Conservation (phyloP, 2,329 filamentous ascomycete species). For the Ophiognomonia clavigignenti-juglandacearum region DNA sequence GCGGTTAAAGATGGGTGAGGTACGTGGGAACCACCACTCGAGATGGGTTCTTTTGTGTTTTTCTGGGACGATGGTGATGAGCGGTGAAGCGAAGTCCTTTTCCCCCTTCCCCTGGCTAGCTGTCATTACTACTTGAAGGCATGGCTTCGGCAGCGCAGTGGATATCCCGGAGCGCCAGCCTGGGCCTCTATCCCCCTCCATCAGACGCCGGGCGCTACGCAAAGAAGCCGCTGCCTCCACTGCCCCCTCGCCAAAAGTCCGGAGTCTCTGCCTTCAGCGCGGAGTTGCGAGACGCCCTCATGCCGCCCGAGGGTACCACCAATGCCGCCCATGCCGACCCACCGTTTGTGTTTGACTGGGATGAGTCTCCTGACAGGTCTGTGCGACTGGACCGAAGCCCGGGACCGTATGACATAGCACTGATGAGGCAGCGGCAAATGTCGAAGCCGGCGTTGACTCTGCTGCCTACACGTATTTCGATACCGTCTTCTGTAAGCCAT, state of each 20-base stretch:
- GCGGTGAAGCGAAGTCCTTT: too few species aligned
- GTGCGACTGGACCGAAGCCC: neutral
- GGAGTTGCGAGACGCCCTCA: neutral
- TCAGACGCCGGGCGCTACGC: neutral
- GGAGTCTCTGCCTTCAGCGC: slow-evolving; percentile 2
- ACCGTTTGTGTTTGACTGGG: slow-evolving; percentile 8
- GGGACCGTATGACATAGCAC: neutral
- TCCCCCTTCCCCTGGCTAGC: neutral
- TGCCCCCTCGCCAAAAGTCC: slow-evolving; percentile 2
- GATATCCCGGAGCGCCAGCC: neutral
- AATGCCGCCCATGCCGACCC: neutral
- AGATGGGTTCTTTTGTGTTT: neutral
- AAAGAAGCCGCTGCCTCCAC: slow-evolving; percentile 10
- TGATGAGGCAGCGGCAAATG: neutral
- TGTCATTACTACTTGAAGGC: neutral
- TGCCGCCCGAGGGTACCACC: neutral
- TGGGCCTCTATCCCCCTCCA: neutral
- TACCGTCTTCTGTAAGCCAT: neutral
- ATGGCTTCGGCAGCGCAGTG: slow-evolving; percentile 1
- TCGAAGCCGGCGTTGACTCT: neutral
- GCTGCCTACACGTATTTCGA: neutral
- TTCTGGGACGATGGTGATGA: too few species aligned
- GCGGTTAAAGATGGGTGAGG: too few species aligned
- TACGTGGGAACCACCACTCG: neutral
- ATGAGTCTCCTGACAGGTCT: neutral